Conservation (phyloP, 257 asterid genomes). For the Plantago major region DNA sequence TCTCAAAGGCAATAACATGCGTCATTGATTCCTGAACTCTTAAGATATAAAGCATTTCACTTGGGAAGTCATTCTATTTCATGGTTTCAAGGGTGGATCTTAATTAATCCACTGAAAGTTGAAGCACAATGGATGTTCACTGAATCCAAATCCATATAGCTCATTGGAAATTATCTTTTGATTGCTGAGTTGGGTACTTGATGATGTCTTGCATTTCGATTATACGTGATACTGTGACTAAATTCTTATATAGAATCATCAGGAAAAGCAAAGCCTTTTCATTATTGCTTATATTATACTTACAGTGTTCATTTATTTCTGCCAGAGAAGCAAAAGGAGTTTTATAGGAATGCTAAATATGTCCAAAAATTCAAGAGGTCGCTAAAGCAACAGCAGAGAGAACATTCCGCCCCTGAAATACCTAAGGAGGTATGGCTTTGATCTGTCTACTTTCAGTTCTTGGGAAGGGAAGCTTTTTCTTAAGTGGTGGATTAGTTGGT, state of each 20-base stretch:
- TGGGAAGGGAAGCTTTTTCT: not conserved
- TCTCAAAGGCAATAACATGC: no score
- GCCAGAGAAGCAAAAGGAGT: conserved; percentile 88
- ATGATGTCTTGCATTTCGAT: no score
- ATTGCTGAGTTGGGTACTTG: no score
- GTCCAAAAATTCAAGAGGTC: conserved; percentile 62
- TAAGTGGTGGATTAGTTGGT: not conserved
- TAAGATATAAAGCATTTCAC: no score
- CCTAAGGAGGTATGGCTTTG: conserved; percentile 37
- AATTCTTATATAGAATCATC: not conserved
- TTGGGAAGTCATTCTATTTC: no score
- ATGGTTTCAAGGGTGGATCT: no score
- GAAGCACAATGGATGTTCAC: no score
- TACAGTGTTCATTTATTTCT: conserved; percentile 15
- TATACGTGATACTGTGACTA: not conserved
- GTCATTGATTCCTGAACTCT: no score
- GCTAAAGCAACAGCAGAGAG: conserved; percentile 33
- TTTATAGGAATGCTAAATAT: conserved; percentile 75
- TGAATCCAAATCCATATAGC: no score
- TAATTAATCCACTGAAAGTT: no score
- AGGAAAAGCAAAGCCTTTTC: not conserved
- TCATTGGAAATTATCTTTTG: no score
- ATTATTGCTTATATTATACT: not conserved
- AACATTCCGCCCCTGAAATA: conserved; percentile 22
- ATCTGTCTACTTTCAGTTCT: conserved; percentile 1